Base-by-base conservation (phyloP, 129 eudicot genomes). In the Lactuca saligna region DNA sequence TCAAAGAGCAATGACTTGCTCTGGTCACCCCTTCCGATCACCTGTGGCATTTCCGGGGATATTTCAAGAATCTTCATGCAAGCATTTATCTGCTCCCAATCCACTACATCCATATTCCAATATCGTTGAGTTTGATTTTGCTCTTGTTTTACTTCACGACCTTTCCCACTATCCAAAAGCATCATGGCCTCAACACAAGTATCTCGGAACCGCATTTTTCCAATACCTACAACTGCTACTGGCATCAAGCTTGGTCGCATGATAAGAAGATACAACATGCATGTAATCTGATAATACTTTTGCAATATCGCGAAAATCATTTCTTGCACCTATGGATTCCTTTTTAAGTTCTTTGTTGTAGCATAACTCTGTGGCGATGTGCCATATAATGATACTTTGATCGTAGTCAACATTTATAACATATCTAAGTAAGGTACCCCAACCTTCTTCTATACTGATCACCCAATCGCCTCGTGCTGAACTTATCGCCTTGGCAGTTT, bases 221-320 rank as follows among this genome's bases (percentile, higher is more conserved):
- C 89, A 38, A 86, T 86, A 6, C 96, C 88, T 3, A 86, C 84
- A 8, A 89, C 83, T 15, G 86, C 80, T 20, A 20, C 25, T 0
- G 90, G 79, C 84, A 86, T 83, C 88, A 89, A 74, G 37, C 72
- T 31, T 3, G 90, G 86, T 72, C 86, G 82, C 88, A 78, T 79
- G 10, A 85, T 79, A 10, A 89, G 76, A 57, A 89, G 89, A 67
- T 89, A 89, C 64, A 86, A 15, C n/a, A n/a, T n/a, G n/a, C 93
- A 83, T 89, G 78, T 89, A 89, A 50, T 78, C 84, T 0, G 90
- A 86, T 8, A 89, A 75, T 3, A 57, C 32, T 79, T 85, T 85
- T 5, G 85, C 61, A 32, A 64, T 69, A 0, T 67, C 44, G 0
- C 83, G 63, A 4, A 68, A 60, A 31, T 51, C 3, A 1, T 51